phyloP scores from a whole-genome alignment of 192 early-diverging fungal genomes.

The Linnemannia zychae region DNA sequence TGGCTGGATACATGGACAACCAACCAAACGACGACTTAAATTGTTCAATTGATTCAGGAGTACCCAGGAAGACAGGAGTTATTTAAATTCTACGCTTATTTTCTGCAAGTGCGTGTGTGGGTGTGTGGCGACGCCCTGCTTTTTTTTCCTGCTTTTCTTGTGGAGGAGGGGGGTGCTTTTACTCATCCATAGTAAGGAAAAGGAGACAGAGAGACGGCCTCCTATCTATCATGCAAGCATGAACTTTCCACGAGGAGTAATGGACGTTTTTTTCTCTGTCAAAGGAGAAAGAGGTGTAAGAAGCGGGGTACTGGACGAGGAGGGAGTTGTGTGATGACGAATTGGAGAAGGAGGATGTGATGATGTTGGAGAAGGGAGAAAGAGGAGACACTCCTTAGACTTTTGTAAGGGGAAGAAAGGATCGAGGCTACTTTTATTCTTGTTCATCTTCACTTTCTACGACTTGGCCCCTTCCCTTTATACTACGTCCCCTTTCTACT shows the following conservation, averaged over 20 bases:
- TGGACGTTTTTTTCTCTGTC: background rate
- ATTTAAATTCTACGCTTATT: background rate
- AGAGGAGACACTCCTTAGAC: background rate
- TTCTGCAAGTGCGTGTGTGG: background rate
- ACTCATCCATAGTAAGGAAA: too few relatives aligned
- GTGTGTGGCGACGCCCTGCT: too few relatives aligned
- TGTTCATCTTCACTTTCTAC: background rate
- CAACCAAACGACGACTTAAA: background rate
- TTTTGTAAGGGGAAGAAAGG: background rate
- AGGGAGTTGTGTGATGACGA: background rate
- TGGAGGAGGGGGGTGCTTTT: too few relatives aligned
- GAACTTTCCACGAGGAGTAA: background rate
- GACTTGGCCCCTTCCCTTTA: background rate
- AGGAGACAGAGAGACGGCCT: background rate
- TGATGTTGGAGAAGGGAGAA: background rate
- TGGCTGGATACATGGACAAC: conserved; percentile 10
- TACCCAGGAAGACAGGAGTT: background rate
- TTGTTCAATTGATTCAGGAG: conserved; percentile 24
- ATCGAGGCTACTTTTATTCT: background rate
- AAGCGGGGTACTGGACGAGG: background rate
- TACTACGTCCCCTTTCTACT: background rate
- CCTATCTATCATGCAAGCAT: background rate
- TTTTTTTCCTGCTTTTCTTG: too few relatives aligned
- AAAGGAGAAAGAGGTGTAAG: background rate
- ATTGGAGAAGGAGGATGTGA: background rate